Percentiles rank a stretch among this genome's conserved stretches.
These are phyloP conservation scores for Glebionis coronaria DNA, from an alignment of 129 eudicot genomes.

Conservation along the genomic window DNA sequence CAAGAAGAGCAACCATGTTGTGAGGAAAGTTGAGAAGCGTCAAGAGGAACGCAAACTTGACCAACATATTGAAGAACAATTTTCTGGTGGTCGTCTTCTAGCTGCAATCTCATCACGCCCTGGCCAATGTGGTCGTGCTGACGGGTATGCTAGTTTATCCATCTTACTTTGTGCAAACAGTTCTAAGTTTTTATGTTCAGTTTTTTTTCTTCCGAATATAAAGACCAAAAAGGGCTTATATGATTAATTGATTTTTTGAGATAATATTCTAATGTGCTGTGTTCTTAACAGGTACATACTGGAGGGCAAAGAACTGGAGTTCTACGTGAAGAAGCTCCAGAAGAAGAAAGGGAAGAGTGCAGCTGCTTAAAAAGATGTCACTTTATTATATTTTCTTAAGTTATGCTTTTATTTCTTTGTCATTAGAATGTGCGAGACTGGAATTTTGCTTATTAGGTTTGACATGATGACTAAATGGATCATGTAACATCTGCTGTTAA, in stretches of 20 bases:
- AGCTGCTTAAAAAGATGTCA: constrained; percentile 34
- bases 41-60: constrained; percentile 69
- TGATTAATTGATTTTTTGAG: background rate
- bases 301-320: constrained; percentile 92
- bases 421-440: background rate
- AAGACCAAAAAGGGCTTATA: background rate
- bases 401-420: background rate
- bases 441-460: constrained; percentile 11
- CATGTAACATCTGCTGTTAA: constrained; percentile 14
- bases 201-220: too few species aligned
- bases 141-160: constrained; percentile 46
- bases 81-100: constrained; percentile 63
- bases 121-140: constrained; percentile 81
- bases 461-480: constrained; percentile 13
- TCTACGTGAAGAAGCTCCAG: constrained; percentile 85
- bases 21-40: constrained; percentile 58
- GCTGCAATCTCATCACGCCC: constrained; percentile 87
- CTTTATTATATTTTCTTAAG: constrained; percentile 1
- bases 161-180: background rate
- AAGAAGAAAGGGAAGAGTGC: constrained; percentile 79
- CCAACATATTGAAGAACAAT: constrained; percentile 71
- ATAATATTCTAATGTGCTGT: background rate
- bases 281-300: constrained; percentile 51
- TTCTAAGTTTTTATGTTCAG: too few species aligned
- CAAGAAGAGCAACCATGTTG: constrained; percentile 71